These are phyloP conservation scores for Elsinoe necatrix DNA, from an alignment of 2,329 filamentous ascomycete species.

Conservation along the genomic window DNA sequence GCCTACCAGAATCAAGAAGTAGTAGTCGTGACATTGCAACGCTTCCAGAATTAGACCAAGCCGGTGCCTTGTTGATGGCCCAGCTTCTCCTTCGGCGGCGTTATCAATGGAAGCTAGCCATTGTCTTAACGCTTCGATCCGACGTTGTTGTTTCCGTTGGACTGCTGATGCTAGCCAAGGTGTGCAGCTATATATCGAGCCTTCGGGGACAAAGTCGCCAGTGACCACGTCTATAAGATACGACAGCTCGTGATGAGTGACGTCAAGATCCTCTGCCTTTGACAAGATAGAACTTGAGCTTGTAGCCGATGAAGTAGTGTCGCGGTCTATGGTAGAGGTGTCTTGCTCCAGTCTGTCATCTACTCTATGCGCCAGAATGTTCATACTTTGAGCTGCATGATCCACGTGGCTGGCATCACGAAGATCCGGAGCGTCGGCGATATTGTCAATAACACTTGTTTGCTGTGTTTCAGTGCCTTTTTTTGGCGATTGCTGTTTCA, in stretches of 20 bases:
- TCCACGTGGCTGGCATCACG: too few species aligned
- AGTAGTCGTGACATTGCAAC: not conserved
- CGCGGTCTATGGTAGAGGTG: too few species aligned
- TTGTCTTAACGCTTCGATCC: not conserved
- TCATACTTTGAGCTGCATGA: too few species aligned
- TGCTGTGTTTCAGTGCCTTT: not conserved
- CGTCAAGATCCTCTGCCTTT: not conserved
- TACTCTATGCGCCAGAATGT: too few species aligned
- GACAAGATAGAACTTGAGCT: not conserved
- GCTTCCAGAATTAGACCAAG: constrained; percentile 4
- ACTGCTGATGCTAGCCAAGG: not conserved
- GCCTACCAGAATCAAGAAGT: constrained; percentile 1
- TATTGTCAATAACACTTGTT: too few species aligned
- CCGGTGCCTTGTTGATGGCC: not conserved
- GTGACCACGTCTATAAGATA: not conserved
- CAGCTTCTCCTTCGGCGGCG: not conserved
- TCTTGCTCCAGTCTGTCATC: too few species aligned
- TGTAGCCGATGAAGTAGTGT: not conserved
- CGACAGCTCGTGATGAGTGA: not conserved
- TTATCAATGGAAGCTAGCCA: not conserved
- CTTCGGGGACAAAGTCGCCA: not conserved
- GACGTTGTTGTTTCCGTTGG: not conserved
- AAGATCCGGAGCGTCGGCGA: too few species aligned
- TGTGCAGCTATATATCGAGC: not conserved
- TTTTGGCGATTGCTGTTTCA: not conserved